Percentiles rank a stretch among this genome's conserved stretches.
Evolutionary conservation across 2,329 filamentous ascomycete genomes (phyloP).

Genomic region (Sarocladiaceae sp.): DNA sequence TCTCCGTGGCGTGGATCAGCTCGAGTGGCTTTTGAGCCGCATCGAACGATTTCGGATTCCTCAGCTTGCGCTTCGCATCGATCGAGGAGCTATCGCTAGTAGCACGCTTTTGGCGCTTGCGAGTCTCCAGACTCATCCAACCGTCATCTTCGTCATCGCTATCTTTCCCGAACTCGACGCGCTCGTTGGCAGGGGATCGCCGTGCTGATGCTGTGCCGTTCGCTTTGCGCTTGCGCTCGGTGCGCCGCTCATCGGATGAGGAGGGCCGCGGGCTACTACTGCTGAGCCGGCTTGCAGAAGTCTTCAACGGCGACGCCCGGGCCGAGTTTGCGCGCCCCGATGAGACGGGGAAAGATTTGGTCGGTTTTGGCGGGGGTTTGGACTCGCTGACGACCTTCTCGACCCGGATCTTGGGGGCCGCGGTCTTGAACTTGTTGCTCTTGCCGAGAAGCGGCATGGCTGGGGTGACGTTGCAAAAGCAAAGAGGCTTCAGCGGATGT

Average conservation of each 20-base stretch:
- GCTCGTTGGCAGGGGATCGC: slow-evolving; percentile 41
- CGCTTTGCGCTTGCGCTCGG: slow-evolving; percentile 44
- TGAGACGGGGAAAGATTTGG: slow-evolving; percentile 21
- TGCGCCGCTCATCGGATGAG: slow-evolving; percentile 29
- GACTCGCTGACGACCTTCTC: slow-evolving; percentile 42
- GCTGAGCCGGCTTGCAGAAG: slow-evolving; percentile 26
- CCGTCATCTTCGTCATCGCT: slow-evolving; percentile 47
- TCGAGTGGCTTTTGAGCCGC: slow-evolving; percentile 32
- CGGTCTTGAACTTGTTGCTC: slow-evolving; percentile 28
- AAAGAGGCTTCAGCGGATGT: not conserved
- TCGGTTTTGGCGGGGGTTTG: slow-evolving; percentile 31
- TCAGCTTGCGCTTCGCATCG: slow-evolving; percentile 41
- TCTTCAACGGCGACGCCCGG: slow-evolving; percentile 34
- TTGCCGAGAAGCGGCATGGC: slow-evolving; percentile 22
- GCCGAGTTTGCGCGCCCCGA: slow-evolving; percentile 27
- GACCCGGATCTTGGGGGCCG: slow-evolving; percentile 43
- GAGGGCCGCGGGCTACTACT: slow-evolving; percentile 37
- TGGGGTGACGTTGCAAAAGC: not conserved
- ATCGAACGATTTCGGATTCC: slow-evolving; percentile 39
- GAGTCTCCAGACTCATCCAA: slow-evolving; percentile 41
- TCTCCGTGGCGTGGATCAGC: slow-evolving; percentile 54
- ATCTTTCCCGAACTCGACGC: slow-evolving; percentile 44
- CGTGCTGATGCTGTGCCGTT: slow-evolving; percentile 24
- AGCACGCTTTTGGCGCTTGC: slow-evolving; percentile 41
- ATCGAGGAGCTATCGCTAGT: slow-evolving; percentile 32